phyloP scores from a whole-genome alignment of 2,329 filamentous ascomycete species.

The Exophiala mesophila region DNA sequence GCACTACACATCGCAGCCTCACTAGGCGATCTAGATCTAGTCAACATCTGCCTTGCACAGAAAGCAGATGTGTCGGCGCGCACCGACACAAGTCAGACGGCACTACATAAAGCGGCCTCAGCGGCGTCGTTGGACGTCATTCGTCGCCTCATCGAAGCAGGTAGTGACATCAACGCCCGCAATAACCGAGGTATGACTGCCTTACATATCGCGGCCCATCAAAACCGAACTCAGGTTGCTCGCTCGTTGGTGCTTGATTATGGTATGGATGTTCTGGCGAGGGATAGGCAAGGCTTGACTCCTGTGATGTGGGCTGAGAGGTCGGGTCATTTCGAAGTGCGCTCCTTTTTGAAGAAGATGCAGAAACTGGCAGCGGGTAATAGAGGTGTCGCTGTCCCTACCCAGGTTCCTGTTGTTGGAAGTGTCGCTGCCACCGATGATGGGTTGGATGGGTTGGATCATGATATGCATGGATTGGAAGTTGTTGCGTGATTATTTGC shows the following conservation, averaged over 20 bases:
- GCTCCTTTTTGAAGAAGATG: slow-evolving; percentile 14
- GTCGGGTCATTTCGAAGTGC: slow-evolving; percentile 18
- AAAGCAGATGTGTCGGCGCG: slow-evolving; percentile 14
- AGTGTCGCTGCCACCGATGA: not conserved
- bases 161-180: slow-evolving; percentile 32
- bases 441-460: not conserved
- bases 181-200: slow-evolving; percentile 35
- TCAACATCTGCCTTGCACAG: slow-evolving; percentile 17
- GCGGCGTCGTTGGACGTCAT: slow-evolving; percentile 20
- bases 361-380: slow-evolving; percentile 8
- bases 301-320: slow-evolving; percentile 22
- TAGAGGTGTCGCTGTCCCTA: too few relatives aligned
- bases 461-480: not conserved
- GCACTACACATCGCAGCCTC: slow-evolving; percentile 26
- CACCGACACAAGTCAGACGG: slow-evolving; percentile 21
- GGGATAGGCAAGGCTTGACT: slow-evolving; percentile 17
- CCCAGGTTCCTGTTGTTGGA: too few relatives aligned
- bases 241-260: slow-evolving; percentile 34
- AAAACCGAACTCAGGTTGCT: slow-evolving; percentile 36
- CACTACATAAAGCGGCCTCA: slow-evolving; percentile 24
- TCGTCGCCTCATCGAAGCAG: slow-evolving; percentile 32
- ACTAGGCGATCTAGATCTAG: slow-evolving; percentile 20
- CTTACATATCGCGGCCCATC: slow-evolving; percentile 38
- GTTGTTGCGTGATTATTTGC: not conserved
- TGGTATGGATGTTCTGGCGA: slow-evolving; percentile 31